A percentile compares a stretch with the other conserved stretches of the same genome.
Conservation (phyloP, 2,329 filamentous ascomycete species). For the Xylaria sp. region DNA sequence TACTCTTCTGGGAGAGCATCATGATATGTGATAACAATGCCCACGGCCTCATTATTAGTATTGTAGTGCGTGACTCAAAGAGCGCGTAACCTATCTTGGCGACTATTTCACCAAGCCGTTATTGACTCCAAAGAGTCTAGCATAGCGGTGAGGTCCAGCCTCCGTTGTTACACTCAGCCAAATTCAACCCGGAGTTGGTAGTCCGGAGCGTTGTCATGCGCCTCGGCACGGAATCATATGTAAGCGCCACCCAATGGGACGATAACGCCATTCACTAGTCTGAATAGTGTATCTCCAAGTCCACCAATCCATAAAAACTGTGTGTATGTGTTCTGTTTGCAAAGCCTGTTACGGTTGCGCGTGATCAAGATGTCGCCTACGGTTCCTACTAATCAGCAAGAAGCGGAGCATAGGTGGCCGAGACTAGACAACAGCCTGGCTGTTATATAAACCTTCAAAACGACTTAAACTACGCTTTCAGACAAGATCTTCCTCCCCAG, state of each 20-base stretch:
- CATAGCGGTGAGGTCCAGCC: conserved; percentile 7
- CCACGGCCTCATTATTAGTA: not conserved
- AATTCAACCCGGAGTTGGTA: conserved; percentile 11
- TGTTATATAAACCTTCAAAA: conserved; percentile 1
- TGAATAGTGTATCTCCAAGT: not conserved
- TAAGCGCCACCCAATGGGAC: conserved; percentile 18
- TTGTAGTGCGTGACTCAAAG: not conserved
- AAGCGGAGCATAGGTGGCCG: not conserved
- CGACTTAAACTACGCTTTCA: not conserved
- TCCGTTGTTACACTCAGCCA: conserved; percentile 7
- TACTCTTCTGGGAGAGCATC: too few relatives aligned
- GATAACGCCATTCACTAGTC: not conserved
- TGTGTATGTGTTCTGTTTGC: not conserved
- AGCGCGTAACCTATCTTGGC: not conserved
- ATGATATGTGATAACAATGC: too few relatives aligned
- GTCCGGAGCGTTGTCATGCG: conserved; percentile 28
- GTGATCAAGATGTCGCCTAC: not conserved
- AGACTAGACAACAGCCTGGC: not conserved
- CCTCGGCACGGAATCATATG: conserved; percentile 26
- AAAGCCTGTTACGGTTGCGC: not conserved
- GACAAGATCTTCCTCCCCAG: not conserved
- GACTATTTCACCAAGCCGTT: not conserved
- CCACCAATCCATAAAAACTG: conserved; percentile 22
- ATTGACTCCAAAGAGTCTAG: not conserved
- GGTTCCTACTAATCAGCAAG: conserved; percentile 21